A percentile compares a stretch with the other conserved stretches of the same genome.
Evolutionary conservation across 768 basidiomycete genomes (phyloP).

Genomic region (Russula ochroleuca): DNA sequence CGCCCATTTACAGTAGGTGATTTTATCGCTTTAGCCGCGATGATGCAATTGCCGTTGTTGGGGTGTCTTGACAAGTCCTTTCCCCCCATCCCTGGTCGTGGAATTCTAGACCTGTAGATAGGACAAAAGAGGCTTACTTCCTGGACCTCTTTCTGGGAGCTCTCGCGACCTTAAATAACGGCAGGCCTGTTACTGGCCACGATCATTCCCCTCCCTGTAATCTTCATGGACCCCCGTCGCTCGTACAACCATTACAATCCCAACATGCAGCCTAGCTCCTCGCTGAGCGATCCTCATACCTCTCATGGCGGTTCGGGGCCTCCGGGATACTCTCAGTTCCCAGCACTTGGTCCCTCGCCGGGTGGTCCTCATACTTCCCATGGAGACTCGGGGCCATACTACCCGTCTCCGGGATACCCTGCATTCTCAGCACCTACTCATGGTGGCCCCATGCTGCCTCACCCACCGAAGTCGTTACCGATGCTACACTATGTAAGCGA

Average conservation of each 20-base stretch:
- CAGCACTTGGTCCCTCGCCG: background rate
- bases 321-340: background rate
- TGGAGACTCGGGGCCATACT: background rate
- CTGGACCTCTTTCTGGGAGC: background rate
- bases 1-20: background rate
- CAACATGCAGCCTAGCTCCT: background rate
- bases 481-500: background rate
- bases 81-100: background rate
- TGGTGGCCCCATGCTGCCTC: background rate
- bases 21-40: background rate
- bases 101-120: background rate
- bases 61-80: background rate
- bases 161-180: background rate
- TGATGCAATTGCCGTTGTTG: constrained; percentile 2
- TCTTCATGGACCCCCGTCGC: background rate
- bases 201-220: background rate
- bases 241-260: background rate
- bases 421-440: background rate
- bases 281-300: background rate
- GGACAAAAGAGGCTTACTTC: background rate
- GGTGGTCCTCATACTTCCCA: background rate
- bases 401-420: background rate
- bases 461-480: background rate
- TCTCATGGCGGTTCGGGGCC: background rate
- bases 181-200: background rate